Evolutionary conservation across 768 basidiomycete genomes (phyloP), one percentile per base, ranked within the genome.

Genomic region (Trametes maxima): DNA sequence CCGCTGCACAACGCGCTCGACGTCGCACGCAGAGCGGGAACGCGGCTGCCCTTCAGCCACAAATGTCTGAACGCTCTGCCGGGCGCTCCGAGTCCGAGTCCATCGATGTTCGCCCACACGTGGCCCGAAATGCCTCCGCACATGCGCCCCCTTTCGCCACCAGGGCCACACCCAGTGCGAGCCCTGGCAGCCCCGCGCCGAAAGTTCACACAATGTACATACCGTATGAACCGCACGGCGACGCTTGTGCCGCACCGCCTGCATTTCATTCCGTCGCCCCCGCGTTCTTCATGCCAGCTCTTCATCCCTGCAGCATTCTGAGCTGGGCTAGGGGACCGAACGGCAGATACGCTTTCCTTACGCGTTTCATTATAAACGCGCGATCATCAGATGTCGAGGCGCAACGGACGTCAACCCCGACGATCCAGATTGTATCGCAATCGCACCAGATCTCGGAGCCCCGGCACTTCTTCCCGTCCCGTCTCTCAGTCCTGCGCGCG

Each of bases 361-460:
- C 44, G 21, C 47, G 54, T 56, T 36, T 56, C 54, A 47, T 47
- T 24, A 42, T 43, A 21, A 36, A 21, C 33, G 19, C 56, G 56
- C n/a, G 56, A 57, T 58, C 28, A 33, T 33, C 57, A 58, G 57
- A 58, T 58, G 42, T 58, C 57, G 48, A 58, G 57, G 48, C 24
- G 24, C 22, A 50, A 47, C 48, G 57, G 39, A 58, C 57, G 57
- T 50, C 57, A 58, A 21, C 25, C 19, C 48, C 48, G 57, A 11
- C 57, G 57, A 50, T 58, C 57, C 57, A 58, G 57, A 58, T 58
- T 17, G 19, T 28, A 58, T 58, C 57, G 57, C 48, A 6, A 58
- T 58, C 57, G 57, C 40, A 22, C 21, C 57, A 58, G 57, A 58
- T 58, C 57, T 58, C 57, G 57, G 57, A 35, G 10, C 39, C 10